Base-by-base conservation (phyloP, 1,284 basidiomycete genomes). In the Pterula multifida region DNA sequence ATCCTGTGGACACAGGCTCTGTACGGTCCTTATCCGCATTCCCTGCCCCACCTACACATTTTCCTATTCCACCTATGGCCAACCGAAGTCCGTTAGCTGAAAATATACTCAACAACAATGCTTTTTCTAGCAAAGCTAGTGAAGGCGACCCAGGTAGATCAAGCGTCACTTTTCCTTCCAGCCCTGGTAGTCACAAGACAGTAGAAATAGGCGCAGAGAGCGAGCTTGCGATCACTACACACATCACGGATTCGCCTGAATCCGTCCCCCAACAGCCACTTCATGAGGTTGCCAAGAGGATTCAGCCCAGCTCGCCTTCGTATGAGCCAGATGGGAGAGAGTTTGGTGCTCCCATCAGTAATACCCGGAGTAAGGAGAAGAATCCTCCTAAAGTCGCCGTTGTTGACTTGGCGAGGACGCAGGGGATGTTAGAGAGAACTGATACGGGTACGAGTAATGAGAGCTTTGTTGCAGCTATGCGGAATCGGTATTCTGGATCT, bases 11-110 rank as follows among this genome's bases (percentile, higher is more conserved):
- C 32, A 68, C 75, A 32, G 76, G 74, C 48, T 78, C 80, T 22
- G 70, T 85, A 17, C 71, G 79, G 15, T 81, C 81, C 1, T 66
- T 86, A 19, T 81, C 79, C 22, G 78, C 78, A 0, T 87, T 86
- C 61, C 84, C 83, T 17, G 63, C 72, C 1, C 84, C 84, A 15
- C 84, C 84, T 0, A 76, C 76, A 0, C 81, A 85, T 57, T 77
- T 81, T 54, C 83, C 84, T 13, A 63, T 81, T 3, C 82, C 80
- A 35, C 69, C 73, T 17, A 63, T 70, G 39, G 17, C 9, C 19
- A 15, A 6, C 28, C 28, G 28, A 15, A 42, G 39, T 17, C 39
- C 39, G 39, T 22, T 42, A n/a, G 6, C 39, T n/a, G 39, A 42
- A 17, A 17, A 19, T 9, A 17, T 22, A 19, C 9, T 22, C n/a